These are phyloP conservation scores for Kodamaea derodonti DNA, from an alignment of 1,139 yeast species.

Conservation along the genomic window DNA sequence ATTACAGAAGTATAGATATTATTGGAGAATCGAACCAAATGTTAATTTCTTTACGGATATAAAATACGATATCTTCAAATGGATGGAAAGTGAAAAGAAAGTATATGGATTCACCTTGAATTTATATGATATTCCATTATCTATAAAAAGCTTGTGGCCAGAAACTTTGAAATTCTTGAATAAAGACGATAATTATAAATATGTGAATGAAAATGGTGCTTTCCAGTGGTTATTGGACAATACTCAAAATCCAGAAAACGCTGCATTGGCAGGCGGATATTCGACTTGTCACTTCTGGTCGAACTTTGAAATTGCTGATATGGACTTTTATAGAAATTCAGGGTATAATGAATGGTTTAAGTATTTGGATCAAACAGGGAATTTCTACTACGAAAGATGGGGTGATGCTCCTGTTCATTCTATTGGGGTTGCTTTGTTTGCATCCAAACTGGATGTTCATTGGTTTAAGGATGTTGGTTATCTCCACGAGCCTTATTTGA, in stretches of 20 bases:
- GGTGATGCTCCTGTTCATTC: slow-evolving; percentile 92
- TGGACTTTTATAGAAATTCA: slow-evolving; percentile 71
- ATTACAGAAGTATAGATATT: slow-evolving; percentile 51
- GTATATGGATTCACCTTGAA: slow-evolving; percentile 68
- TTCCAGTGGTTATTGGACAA: slow-evolving; percentile 71
- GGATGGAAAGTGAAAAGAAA: slow-evolving; percentile 60
- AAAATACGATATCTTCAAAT: slow-evolving; percentile 73
- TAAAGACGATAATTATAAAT: slow-evolving; percentile 55
- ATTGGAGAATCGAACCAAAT: slow-evolving; percentile 81
- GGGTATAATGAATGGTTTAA: slow-evolving; percentile 65
- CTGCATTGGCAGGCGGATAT: slow-evolving; percentile 55
- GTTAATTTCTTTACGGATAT: slow-evolving; percentile 64
- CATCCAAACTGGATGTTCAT: slow-evolving; percentile 65
- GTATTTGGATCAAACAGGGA: slow-evolving; percentile 63
- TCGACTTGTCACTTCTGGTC: slow-evolving; percentile 90
- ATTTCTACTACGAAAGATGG: slow-evolving; percentile 86
- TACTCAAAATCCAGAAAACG: slow-evolving; percentile 56
- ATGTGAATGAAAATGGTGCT: slow-evolving; percentile 57
- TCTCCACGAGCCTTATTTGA: slow-evolving; percentile 65
- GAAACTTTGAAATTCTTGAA: slow-evolving; percentile 57
- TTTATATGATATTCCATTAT: slow-evolving; percentile 64
- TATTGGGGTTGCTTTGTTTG: slow-evolving; percentile 69
- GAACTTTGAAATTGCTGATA: slow-evolving; percentile 76
- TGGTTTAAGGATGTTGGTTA: slow-evolving; percentile 91
- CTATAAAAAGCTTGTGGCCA: slow-evolving; percentile 65